These are phyloP conservation scores for Chaetomiaceae sp. DNA, from an alignment of 2,329 filamentous ascomycete species.

Conservation along the genomic window DNA sequence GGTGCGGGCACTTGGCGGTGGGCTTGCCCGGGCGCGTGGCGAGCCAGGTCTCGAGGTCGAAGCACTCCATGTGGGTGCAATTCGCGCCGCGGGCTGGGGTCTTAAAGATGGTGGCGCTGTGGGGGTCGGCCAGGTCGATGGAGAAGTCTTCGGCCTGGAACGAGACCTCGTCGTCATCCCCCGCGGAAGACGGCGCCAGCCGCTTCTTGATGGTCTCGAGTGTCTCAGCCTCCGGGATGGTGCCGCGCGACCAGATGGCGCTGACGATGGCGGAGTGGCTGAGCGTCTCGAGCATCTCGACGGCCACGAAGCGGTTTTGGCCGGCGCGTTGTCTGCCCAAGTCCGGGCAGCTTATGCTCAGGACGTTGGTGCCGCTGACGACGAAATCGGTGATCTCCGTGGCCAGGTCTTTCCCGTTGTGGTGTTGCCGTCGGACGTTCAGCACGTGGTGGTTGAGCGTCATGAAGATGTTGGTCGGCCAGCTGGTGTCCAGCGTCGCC, in stretches of 20 bases:
- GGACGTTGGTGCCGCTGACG: slow-evolving; percentile 51
- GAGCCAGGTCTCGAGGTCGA: slow-evolving; percentile 81
- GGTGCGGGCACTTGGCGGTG: slow-evolving; percentile 31
- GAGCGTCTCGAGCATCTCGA: slow-evolving; percentile 62
- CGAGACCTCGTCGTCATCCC: slow-evolving; percentile 61
- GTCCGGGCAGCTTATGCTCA: slow-evolving; percentile 46
- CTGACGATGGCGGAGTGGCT: slow-evolving; percentile 40
- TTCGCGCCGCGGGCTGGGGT: slow-evolving; percentile 62
- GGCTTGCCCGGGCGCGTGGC: slow-evolving; percentile 51
- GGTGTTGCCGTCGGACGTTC: slow-evolving; percentile 56
- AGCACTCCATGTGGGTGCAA: slow-evolving; percentile 80
- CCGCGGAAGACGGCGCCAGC: slow-evolving; percentile 31
- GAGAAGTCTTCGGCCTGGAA: slow-evolving; percentile 52
- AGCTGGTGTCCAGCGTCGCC: slow-evolving; percentile 57
- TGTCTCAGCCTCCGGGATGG: slow-evolving; percentile 43
- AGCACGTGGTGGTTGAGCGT: slow-evolving; percentile 58
- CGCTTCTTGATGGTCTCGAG: slow-evolving; percentile 50
- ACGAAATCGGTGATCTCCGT: slow-evolving; percentile 64
- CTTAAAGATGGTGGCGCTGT: slow-evolving; percentile 57
- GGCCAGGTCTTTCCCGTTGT: slow-evolving; percentile 70
- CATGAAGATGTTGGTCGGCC: slow-evolving; percentile 67
- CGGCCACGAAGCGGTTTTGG: slow-evolving; percentile 54
- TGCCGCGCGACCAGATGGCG: slow-evolving; percentile 31
- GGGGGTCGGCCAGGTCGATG: slow-evolving; percentile 62
- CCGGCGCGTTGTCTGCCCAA: slow-evolving; percentile 15